Conservation (phyloP, 139 green algal species). For the Haematococcus lacustris region DNA sequence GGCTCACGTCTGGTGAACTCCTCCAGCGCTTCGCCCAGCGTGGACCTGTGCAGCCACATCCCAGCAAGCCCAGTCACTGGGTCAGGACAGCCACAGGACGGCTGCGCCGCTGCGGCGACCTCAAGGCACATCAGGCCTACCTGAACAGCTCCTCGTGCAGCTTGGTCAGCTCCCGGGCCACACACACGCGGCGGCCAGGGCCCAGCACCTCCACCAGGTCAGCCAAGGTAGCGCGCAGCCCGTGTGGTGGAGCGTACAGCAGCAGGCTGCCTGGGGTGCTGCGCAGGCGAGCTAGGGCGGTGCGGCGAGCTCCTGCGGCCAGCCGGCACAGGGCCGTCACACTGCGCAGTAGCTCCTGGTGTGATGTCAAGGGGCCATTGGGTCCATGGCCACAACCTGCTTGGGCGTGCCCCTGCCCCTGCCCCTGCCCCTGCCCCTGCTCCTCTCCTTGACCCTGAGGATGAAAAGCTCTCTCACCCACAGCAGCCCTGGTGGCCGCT, state of each 20-base stretch:
- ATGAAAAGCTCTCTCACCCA: too few relatives aligned
- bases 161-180: slow-evolving; percentile 88
- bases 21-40: background rate
- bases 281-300: slow-evolving; percentile 14
- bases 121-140: slow-evolving; percentile 7
- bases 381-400: too few relatives aligned
- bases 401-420: too few relatives aligned
- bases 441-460: too few relatives aligned
- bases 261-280: slow-evolving; percentile 50
- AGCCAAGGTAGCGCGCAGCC: slow-evolving; percentile 37
- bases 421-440: too few relatives aligned
- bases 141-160: slow-evolving; percentile 78
- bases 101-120: background rate
- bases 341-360: too few relatives aligned
- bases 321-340: too few relatives aligned
- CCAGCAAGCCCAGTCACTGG: background rate
- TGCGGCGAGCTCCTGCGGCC: slow-evolving; percentile 13
- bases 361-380: too few relatives aligned
- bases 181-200: slow-evolving; percentile 36
- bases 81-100: background rate
- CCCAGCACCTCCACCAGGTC: slow-evolving; percentile 62
- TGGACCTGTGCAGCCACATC: background rate
- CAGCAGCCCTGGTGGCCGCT: too few relatives aligned
- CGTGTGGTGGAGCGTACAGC: slow-evolving; percentile 71
- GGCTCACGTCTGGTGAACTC: slow-evolving; percentile 7